Base-by-base conservation (phyloP, 2,329 filamentous ascomycete genomes). In the Microdochium trichocladiopsis region DNA sequence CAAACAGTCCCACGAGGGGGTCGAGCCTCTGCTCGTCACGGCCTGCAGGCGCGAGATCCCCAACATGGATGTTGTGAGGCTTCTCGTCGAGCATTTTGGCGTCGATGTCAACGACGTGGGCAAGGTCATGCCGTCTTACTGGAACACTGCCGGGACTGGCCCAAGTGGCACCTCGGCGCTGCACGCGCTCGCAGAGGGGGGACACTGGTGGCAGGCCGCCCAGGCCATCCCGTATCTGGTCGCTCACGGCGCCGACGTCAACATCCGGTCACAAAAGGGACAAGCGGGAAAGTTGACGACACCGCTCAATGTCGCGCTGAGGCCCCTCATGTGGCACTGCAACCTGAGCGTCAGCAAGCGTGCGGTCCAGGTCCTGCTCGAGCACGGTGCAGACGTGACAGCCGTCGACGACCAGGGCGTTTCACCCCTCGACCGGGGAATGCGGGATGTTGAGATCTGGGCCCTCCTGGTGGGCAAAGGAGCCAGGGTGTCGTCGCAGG, bases 61-160 rank as follows among this genome's bases (percentile, higher is more conserved):
- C 8, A 70, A 71, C 36, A 63, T 72, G 53, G 59, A 63, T 4
- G 59, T 69, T 2, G 56, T 71, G 1, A 61, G 62, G 11, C 45
- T 69, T 2, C 52, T 73, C 8, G 63, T 72, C 2, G 63, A 69
- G 24, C 61, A 60, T 18, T 65, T 66, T 21, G 55, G 53, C 1
- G 64, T 67, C 11, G 60, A 70, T 52, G 49, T 72, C n/a, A 60
- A 69, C 33, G 61, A 58, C 24, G 25, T 43, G 22, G 36, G 54
- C 43, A 48, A 6, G 5, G 48, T 53, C 0, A 51, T 51, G 4
- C 22, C 11, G 10, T 18, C 16, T 53, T 53, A 10, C 9, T 18
- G 9, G 14, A 11, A 21, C 21, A 8, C 16, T 18, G 21, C 12
- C 10, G 41, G 41, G n/a, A 16, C n/a, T 11, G 9, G 21, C 9